Conservation (phyloP, 2,329 filamentous ascomycete genomes). For the Calonectria pseudoturangicola region DNA sequence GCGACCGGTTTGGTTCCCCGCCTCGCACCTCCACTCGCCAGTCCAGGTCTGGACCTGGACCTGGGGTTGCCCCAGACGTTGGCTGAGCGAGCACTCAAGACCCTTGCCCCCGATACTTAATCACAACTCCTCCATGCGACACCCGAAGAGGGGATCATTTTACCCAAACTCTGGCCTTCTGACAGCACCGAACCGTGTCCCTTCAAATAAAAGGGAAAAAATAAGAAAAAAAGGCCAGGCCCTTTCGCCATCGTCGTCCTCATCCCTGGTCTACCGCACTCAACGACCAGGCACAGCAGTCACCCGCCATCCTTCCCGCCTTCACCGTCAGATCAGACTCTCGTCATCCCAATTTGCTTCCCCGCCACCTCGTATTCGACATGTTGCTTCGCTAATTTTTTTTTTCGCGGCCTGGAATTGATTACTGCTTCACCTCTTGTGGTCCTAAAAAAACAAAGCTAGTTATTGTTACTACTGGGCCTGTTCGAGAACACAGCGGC, state of each 20-base stretch:
- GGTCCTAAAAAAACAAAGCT: not conserved
- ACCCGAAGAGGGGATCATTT: slow-evolving; percentile 34
- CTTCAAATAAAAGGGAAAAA: slow-evolving; percentile 19
- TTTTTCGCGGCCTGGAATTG: slow-evolving; percentile 32
- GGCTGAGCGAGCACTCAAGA: slow-evolving; percentile 35
- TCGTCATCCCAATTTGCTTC: slow-evolving; percentile 38
- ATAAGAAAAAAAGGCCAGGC: not conserved
- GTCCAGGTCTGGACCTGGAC: slow-evolving; percentile 39
- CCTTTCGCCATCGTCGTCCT: not conserved
- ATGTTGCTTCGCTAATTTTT: slow-evolving; percentile 49
- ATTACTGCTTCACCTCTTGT: slow-evolving; percentile 28
- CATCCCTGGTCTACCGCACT: not conserved
- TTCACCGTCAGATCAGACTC: slow-evolving; percentile 41
- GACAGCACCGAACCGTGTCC: slow-evolving; percentile 15
- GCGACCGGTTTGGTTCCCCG: slow-evolving; percentile 48
- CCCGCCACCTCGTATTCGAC: slow-evolving; percentile 41
- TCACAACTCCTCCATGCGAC: slow-evolving; percentile 52
- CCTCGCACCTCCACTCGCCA: slow-evolving; percentile 47
- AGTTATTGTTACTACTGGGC: slow-evolving; percentile 11
- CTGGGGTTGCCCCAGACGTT: slow-evolving; percentile 47
- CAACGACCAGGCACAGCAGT: not conserved
- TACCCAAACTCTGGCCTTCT: slow-evolving; percentile 31
- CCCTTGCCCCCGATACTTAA: slow-evolving; percentile 56
- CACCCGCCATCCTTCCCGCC: slow-evolving; percentile 8
- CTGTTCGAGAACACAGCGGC: slow-evolving; percentile 26